These are phyloP conservation scores for Keithomyces neogunnii DNA, from an alignment of 2,329 filamentous ascomycete genomes.

Conservation along the genomic window DNA sequence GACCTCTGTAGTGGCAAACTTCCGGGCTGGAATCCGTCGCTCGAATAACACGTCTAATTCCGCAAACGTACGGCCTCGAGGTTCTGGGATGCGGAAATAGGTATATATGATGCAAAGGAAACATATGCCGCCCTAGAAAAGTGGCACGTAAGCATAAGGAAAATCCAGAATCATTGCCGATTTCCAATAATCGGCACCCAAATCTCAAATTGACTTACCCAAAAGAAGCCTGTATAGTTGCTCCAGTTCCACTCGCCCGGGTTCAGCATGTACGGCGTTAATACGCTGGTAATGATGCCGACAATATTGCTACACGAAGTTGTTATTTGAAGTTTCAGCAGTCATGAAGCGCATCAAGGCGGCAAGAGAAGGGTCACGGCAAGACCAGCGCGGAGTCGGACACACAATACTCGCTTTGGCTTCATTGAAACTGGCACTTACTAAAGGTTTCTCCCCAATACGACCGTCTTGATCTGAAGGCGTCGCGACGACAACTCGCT, in stretches of 20 bases:
- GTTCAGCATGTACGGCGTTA: slow-evolving; percentile 92
- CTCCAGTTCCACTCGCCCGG: slow-evolving; percentile 80
- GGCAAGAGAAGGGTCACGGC: neutral
- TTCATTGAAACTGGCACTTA: slow-evolving; percentile 24
- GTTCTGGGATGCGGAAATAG: slow-evolving; percentile 53
- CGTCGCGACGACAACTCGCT: slow-evolving; percentile 75
- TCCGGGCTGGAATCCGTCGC: slow-evolving; percentile 58
- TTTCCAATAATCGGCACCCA: neutral
- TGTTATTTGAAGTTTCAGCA: neutral
- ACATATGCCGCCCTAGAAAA: slow-evolving; percentile 56
- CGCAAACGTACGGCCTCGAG: slow-evolving; percentile 70
- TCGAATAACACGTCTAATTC: slow-evolving; percentile 84
- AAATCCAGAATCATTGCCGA: neutral
- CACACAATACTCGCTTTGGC: neutral
- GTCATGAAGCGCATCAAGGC: neutral
- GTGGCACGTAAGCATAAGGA: neutral
- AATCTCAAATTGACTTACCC: slow-evolving; percentile 36
- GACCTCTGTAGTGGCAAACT: slow-evolving; percentile 55
- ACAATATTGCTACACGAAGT: slow-evolving; percentile 57
- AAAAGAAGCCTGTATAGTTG: slow-evolving; percentile 84
- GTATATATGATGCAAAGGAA: slow-evolving; percentile 75
- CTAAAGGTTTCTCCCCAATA: slow-evolving; percentile 72
- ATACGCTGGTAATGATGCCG: slow-evolving; percentile 69
- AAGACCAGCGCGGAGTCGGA: neutral
- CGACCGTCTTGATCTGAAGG: slow-evolving; percentile 85